A percentile compares a stretch with the other conserved stretches of the same genome.
Evolutionary conservation across 2,329 filamentous ascomycete genomes (phyloP).

Genomic region (Apiospora arundinis): DNA sequence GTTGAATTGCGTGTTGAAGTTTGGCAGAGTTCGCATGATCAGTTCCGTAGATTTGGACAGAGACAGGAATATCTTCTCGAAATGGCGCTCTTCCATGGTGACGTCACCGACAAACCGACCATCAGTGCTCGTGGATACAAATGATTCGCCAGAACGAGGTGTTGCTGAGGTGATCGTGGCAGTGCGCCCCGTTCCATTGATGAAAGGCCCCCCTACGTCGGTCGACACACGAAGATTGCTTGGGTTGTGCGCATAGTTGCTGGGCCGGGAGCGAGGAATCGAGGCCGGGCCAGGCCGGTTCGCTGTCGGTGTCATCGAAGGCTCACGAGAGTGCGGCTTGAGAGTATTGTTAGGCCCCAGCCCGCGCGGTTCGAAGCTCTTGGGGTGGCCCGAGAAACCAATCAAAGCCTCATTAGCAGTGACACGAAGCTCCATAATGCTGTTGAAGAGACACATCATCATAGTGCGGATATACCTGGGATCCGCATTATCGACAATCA

Average conservation of each 20-base stretch:
- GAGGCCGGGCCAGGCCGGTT: slow-evolving; percentile 50
- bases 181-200: slow-evolving; percentile 57
- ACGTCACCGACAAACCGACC: slow-evolving; percentile 66
- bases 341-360: slow-evolving; percentile 53
- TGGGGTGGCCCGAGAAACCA: slow-evolving; percentile 26
- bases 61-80: slow-evolving; percentile 82
- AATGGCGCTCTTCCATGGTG: slow-evolving; percentile 78
- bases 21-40: slow-evolving; percentile 74
- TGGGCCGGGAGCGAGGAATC: slow-evolving; percentile 45
- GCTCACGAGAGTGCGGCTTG: slow-evolving; percentile 57
- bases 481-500: slow-evolving; percentile 69
- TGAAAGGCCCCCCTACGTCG: slow-evolving; percentile 56
- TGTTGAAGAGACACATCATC: slow-evolving; percentile 69
- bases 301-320: slow-evolving; percentile 58
- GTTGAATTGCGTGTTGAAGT: slow-evolving; percentile 70
- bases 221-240: slow-evolving; percentile 64
- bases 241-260: slow-evolving; percentile 53
- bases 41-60: slow-evolving; percentile 76
- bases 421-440: slow-evolving; percentile 70
- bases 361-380: slow-evolving; percentile 32
- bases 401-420: slow-evolving; percentile 46
- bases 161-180: slow-evolving; percentile 67
- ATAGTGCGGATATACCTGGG: slow-evolving; percentile 71
- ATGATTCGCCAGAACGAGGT: slow-evolving; percentile 83
- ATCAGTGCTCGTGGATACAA: slow-evolving; percentile 61